phyloP scores from a whole-genome alignment of 1,284 basidiomycete genomes.

The Ceratobasidium sp. region DNA sequence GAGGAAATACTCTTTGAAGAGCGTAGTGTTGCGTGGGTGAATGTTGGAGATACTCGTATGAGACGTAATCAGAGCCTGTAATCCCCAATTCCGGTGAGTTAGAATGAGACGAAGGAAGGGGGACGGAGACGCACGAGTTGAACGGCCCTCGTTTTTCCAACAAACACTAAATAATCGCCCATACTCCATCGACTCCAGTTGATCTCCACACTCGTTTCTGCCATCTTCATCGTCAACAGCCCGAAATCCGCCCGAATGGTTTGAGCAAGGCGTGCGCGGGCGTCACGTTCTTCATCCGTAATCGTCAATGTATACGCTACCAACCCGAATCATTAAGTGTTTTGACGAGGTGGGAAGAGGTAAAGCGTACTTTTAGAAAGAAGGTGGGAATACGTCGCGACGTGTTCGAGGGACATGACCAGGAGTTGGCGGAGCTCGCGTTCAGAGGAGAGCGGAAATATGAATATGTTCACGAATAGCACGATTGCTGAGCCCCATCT shows the following conservation, averaged over 20 bases:
- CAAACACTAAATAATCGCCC: conserved; percentile 55
- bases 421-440: conserved; percentile 57
- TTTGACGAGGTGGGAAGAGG: no score
- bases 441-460: conserved; percentile 57
- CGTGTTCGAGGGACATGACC: conserved; percentile 56
- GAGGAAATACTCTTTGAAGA: conserved; percentile 54
- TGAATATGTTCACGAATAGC: conserved; percentile 56
- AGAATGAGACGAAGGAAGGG: not conserved
- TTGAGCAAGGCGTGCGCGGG: conserved; percentile 55
- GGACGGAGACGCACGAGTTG: conserved; percentile 52
- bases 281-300: conserved; percentile 56
- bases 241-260: conserved; percentile 58
- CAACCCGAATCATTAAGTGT: no score
- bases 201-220: conserved; percentile 56
- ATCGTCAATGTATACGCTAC: conserved; percentile 56
- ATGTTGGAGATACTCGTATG: conserved; percentile 54
- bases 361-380: conserved; percentile 29
- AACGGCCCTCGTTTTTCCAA: conserved; percentile 54
- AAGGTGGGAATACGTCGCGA: conserved; percentile 39
- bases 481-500: conserved; percentile 57
- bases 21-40: conserved; percentile 52
- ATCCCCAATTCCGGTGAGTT: not conserved
- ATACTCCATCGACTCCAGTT: conserved; percentile 57
- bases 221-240: conserved; percentile 55
- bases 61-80: conserved; percentile 55